Conservation (phyloP, 768 basidiomycete species). For the Sarcodon sp. region DNA sequence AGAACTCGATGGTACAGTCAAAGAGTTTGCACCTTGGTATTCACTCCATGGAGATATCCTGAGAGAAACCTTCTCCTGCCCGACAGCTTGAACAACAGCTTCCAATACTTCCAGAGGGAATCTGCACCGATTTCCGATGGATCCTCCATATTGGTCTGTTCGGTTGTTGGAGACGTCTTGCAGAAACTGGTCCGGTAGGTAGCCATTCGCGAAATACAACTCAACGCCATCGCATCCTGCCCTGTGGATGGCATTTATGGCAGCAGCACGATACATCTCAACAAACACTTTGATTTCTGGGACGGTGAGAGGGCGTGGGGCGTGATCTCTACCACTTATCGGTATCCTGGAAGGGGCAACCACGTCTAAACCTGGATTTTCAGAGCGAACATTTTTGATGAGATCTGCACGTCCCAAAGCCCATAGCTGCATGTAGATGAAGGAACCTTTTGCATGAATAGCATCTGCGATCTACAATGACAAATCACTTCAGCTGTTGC, state of each 20-base stretch:
- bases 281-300: slow-evolving; percentile 24
- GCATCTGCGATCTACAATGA: slow-evolving; percentile 35
- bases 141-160: slow-evolving; percentile 37
- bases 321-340: slow-evolving; percentile 3
- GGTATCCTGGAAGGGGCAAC: slow-evolving; percentile 12
- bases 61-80: slow-evolving; percentile 25
- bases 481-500: neutral
- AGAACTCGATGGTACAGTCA: neutral
- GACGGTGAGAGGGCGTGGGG: slow-evolving; percentile 14
- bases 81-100: slow-evolving; percentile 24
- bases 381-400: slow-evolving; percentile 19
- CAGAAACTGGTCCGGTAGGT: slow-evolving; percentile 27
- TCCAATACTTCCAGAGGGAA: slow-evolving; percentile 31
- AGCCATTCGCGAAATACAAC: slow-evolving; percentile 16
- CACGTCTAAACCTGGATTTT: slow-evolving; percentile 12
- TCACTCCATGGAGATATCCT: slow-evolving; percentile 22
- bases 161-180: slow-evolving; percentile 26
- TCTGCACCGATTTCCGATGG: slow-evolving; percentile 29
- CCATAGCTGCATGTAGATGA: slow-evolving; percentile 45
- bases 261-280: slow-evolving; percentile 10
- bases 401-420: slow-evolving; percentile 35
- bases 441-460: slow-evolving; percentile 40
- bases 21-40: slow-evolving; percentile 13
- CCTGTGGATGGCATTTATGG: slow-evolving; percentile 15
- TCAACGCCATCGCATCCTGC: slow-evolving; percentile 17